Evolutionary conservation across 83 land plant species (phyloP).

Genomic region (Picea abies): DNA sequence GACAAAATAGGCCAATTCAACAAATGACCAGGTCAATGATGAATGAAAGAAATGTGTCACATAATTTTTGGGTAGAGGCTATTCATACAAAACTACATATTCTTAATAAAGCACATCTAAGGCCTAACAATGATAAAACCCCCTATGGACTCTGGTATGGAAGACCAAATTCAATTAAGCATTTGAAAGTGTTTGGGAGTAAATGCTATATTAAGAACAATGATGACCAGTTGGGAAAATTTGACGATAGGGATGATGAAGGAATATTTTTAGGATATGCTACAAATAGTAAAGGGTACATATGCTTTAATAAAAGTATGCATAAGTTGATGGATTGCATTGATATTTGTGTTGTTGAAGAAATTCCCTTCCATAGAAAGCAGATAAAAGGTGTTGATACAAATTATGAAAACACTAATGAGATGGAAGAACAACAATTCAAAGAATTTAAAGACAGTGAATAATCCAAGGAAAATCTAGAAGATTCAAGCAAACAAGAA

Average conservation of each 20-base stretch:
- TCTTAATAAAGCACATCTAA: background rate
- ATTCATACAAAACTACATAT: background rate
- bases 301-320: background rate
- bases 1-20: background rate
- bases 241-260: background rate
- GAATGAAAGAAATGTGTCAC: background rate
- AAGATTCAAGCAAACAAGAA: background rate
- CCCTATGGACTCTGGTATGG: background rate
- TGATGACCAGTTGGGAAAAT: background rate
- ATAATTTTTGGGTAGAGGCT: background rate
- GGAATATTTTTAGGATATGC: background rate
- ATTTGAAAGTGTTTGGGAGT: background rate
- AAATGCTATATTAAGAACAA: background rate
- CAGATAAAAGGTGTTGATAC: background rate
- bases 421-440: background rate
- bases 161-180: background rate
- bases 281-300: background rate
- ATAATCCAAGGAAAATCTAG: too few species aligned
- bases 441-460: background rate
- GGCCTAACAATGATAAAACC: background rate
- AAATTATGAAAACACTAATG: background rate
- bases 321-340: background rate
- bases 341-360: background rate
- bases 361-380: background rate
- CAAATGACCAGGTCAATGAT: background rate